Evolutionary conservation across 352 stramenopile species (phyloP).

Genomic region (Hyaloperonospora brassicae): DNA sequence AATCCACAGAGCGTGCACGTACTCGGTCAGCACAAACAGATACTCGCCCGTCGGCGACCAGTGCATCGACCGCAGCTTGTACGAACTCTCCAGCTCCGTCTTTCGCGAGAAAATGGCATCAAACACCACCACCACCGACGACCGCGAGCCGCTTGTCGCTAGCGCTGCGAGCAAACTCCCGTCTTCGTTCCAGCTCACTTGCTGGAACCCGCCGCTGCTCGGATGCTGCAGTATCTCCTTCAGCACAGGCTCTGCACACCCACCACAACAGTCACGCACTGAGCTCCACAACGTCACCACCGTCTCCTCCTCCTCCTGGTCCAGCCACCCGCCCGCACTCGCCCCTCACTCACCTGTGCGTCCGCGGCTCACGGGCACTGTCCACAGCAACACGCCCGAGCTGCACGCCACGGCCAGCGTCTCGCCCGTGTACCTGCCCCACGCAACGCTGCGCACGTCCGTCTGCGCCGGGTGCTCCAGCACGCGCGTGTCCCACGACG

Average conservation of each 20-base stretch:
- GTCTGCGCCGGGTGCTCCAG: slow-evolving; percentile 52
- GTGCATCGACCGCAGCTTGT: slow-evolving; percentile 40
- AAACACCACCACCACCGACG: slow-evolving; percentile 45
- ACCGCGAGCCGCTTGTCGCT: slow-evolving; percentile 42
- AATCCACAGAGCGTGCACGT: slow-evolving; percentile 8
- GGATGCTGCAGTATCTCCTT: slow-evolving; percentile 56
- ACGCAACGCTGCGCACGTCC: slow-evolving; percentile 50
- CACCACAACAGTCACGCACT: slow-evolving; percentile 3
- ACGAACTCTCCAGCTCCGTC: slow-evolving; percentile 55
- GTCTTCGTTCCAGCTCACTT: slow-evolving; percentile 66
- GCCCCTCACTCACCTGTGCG: slow-evolving; percentile 8
- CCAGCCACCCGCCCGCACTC: no score
- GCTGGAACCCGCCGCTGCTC: slow-evolving; percentile 35
- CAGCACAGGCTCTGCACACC: slow-evolving; percentile 36
- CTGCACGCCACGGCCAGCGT: slow-evolving; percentile 57
- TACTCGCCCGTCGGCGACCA: slow-evolving; percentile 82
- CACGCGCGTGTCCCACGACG: slow-evolving; percentile 53
- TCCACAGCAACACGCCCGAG: slow-evolving; percentile 63
- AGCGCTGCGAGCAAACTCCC: slow-evolving; percentile 37
- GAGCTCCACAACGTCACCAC: not conserved
- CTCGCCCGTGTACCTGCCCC: slow-evolving; percentile 54
- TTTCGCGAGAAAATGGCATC: slow-evolving; percentile 47
- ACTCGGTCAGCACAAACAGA: slow-evolving; percentile 69
- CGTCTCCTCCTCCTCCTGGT: no score
- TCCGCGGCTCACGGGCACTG: slow-evolving; percentile 34